These are phyloP conservation scores for Clonostachys rosea DNA, from an alignment of 2,329 filamentous ascomycete species.

Conservation along the genomic window DNA sequence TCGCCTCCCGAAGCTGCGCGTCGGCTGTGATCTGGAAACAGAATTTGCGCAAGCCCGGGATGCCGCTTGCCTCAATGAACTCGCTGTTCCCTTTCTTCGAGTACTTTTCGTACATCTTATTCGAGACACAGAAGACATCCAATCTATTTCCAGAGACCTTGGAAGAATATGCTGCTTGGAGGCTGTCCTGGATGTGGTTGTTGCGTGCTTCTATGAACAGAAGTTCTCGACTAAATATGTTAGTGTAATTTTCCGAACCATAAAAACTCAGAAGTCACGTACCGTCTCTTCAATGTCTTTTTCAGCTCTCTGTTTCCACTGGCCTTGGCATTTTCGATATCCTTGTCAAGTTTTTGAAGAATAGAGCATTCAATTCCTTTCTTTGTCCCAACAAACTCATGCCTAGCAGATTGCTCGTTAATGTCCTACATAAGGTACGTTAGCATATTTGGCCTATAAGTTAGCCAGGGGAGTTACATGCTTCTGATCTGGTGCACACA, in stretches of 20 bases:
- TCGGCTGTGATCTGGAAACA: constrained; percentile 24
- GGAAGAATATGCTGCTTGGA: constrained; percentile 15
- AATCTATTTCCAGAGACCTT: constrained; percentile 11
- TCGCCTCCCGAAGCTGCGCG: constrained; percentile 19
- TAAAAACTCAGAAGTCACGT: neutral
- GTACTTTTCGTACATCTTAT: constrained; percentile 23
- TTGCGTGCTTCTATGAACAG: constrained; percentile 21
- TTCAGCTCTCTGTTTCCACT: constrained; percentile 14
- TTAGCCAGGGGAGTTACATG: constrained; percentile 3
- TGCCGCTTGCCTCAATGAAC: constrained; percentile 17
- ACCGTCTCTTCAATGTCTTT: constrained; percentile 6
- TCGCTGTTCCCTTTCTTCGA: constrained; percentile 16
- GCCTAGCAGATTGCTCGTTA: constrained; percentile 13
- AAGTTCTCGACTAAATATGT: constrained; percentile 11
- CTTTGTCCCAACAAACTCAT: constrained; percentile 15
- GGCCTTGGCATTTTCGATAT: constrained; percentile 15
- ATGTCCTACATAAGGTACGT: constrained; percentile 18
- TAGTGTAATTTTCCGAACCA: neutral
- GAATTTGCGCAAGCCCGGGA: constrained; percentile 23
- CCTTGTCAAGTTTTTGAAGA: constrained; percentile 15
- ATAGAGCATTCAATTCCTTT: constrained; percentile 9
- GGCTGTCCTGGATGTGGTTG: constrained; percentile 15
- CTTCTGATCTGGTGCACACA: constrained; percentile 24
- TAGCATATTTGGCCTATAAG: no score
- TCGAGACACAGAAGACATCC: constrained; percentile 28